Conservation (phyloP, 208 protist species). For the Phytomonas francai region DNA sequence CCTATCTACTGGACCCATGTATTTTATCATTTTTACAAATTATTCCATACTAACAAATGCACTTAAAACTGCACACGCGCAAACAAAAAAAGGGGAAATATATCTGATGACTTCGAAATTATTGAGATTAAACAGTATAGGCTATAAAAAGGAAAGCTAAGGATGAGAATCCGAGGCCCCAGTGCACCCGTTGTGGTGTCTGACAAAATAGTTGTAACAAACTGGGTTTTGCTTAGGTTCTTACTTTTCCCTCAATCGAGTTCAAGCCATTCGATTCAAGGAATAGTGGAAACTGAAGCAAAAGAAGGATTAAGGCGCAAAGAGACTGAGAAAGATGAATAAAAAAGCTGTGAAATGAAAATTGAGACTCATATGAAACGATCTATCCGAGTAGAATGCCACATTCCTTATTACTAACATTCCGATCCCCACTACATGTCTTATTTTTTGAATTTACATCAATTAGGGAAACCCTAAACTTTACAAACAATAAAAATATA, state of each 20-base stretch:
- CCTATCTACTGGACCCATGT: neutral
- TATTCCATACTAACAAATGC: constrained; percentile 1
- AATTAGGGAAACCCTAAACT: neutral
- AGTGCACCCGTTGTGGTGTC: neutral
- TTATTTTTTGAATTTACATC: constrained; percentile 4
- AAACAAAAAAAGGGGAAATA: neutral
- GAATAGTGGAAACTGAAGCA: neutral
- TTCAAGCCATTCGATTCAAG: neutral
- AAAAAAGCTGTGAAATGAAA: neutral
- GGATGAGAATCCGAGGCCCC: neutral
- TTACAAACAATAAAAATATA: constrained; percentile 6
- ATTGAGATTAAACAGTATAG: neutral
- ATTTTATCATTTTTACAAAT: neutral
- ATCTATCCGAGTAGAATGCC: neutral
- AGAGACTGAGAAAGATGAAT: neutral
- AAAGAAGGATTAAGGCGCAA: neutral
- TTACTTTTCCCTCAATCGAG: neutral
- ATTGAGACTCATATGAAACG: neutral
- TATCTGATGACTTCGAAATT: neutral
- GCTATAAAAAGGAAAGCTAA: neutral
- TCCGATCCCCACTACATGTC: neutral
- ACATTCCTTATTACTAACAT: constrained; percentile 4
- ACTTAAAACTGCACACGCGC: neutral
- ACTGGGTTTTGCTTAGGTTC: neutral
- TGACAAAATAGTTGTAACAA: neutral